Evolutionary conservation across 768 basidiomycete genomes (phyloP).

Genomic region (Nevesoporus exiguus): DNA sequence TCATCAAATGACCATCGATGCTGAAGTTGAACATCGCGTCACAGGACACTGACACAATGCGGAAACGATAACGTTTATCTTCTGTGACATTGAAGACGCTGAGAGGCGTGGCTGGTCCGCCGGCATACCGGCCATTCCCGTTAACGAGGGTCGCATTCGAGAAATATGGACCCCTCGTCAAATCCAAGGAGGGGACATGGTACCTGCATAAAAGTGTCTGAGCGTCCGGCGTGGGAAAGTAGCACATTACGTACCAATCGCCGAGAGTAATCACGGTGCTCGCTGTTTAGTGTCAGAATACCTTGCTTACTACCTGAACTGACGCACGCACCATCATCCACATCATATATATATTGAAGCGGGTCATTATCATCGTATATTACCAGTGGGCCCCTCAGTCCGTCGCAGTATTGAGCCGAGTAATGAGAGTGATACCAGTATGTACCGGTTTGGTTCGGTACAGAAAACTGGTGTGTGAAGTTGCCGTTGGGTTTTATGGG

Average conservation of each 20-base stretch:
- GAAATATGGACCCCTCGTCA: slow-evolving; percentile 15
- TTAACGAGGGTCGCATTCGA: slow-evolving; percentile 38
- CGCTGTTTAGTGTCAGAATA: slow-evolving; percentile 30
- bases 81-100: slow-evolving; percentile 34
- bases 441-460: slow-evolving; percentile 24
- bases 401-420: slow-evolving; percentile 37
- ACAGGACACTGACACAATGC: slow-evolving; percentile 39
- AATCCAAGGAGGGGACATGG: slow-evolving; percentile 11
- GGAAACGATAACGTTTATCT: slow-evolving; percentile 37
- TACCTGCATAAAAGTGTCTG: slow-evolving; percentile 30
- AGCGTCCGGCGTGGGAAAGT: slow-evolving; percentile 25
- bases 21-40: slow-evolving; percentile 42
- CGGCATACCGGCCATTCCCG: slow-evolving; percentile 35
- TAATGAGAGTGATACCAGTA: slow-evolving; percentile 38
- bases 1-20: slow-evolving; percentile 44
- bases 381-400: slow-evolving; percentile 31
- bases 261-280: slow-evolving; percentile 44
- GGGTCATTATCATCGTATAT: slow-evolving; percentile 45
- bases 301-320: slow-evolving; percentile 20
- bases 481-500: slow-evolving; percentile 21
- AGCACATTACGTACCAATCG: slow-evolving; percentile 8
- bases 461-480: slow-evolving; percentile 25
- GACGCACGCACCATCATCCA: slow-evolving; percentile 37
- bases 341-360: slow-evolving; percentile 35
- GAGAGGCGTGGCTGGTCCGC: slow-evolving; percentile 34